Percentiles rank a stretch among this genome's conserved stretches.
Evolutionary conservation across 257 asterid species (phyloP).

Genomic region (Oldenlandia corymbosa): DNA sequence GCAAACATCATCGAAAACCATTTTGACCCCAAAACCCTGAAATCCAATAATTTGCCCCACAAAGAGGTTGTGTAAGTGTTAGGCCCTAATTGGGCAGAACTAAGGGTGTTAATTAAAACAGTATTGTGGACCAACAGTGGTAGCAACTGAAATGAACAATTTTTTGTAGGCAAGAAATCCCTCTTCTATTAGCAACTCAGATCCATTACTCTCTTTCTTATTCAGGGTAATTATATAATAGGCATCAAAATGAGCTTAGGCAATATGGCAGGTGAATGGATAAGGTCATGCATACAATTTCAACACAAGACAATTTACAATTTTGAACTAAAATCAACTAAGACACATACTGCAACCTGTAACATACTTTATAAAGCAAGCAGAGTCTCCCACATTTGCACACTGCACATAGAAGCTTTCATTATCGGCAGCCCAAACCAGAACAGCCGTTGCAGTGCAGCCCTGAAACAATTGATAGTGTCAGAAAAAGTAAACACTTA

Average conservation of each 20-base stretch:
- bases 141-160: not conserved
- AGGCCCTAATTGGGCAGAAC: not conserved
- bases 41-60: not conserved
- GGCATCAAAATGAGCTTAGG: not conserved
- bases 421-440: constrained; percentile 71
- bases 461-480: constrained; percentile 66
- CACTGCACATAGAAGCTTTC: constrained; percentile 70
- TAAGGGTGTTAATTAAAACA: too few relatives aligned
- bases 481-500: constrained; percentile 17
- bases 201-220: not conserved
- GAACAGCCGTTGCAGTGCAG: constrained; percentile 92
- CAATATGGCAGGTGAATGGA: not conserved
- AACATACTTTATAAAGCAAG: constrained; percentile 82
- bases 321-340: too few relatives aligned
- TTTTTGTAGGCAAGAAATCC: too few relatives aligned
- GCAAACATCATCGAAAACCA: not conserved
- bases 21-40: not conserved
- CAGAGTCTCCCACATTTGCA: constrained; percentile 99
- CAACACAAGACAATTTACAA: too few relatives aligned
- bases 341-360: constrained; percentile 5
- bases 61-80: not conserved
- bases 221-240: not conserved
- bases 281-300: not conserved
- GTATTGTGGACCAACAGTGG: not conserved
- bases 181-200: not conserved